These are phyloP conservation scores for Pythium plurisporium DNA, from an alignment of 352 stramenopile genomes.

Conservation along the genomic window DNA sequence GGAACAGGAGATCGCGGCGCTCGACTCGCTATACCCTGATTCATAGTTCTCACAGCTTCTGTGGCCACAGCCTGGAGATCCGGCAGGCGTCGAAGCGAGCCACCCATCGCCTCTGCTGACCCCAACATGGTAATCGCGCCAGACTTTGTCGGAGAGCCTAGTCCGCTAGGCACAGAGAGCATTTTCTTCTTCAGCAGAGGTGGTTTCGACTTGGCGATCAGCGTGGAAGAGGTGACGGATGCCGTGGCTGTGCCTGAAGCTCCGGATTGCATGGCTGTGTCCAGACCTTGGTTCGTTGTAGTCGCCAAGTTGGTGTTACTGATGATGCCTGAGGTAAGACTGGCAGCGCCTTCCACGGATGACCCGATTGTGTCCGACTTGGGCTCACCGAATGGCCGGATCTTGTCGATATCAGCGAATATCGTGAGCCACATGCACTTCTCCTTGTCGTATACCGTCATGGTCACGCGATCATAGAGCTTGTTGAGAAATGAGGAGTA, in stretches of 20 bases:
- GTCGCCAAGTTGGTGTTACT: no score
- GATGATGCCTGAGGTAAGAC: no score
- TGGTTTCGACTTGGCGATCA: slow-evolving; percentile 9
- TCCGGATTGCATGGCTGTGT: background rate
- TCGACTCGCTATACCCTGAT: slow-evolving; percentile 8
- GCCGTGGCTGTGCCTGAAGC: background rate
- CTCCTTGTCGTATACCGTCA: slow-evolving; percentile 65
- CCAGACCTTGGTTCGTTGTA: slow-evolving; percentile 17
- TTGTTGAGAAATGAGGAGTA: slow-evolving; percentile 72
- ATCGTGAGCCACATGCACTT: slow-evolving; percentile 63
- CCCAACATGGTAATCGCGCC: background rate
- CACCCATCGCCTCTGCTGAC: slow-evolving; percentile 9
- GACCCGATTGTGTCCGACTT: no score
- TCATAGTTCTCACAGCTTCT: background rate
- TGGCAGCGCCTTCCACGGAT: no score
- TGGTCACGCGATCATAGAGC: slow-evolving; percentile 73
- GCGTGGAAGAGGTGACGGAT: background rate
- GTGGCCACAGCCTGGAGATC: slow-evolving; percentile 10
- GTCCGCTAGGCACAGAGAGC: slow-evolving; percentile 19
- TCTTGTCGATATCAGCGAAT: slow-evolving; percentile 67
- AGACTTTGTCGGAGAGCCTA: slow-evolving; percentile 23
- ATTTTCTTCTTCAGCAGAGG: slow-evolving; percentile 28
- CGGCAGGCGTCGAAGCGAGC: slow-evolving; percentile 20
- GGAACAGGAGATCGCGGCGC: background rate
- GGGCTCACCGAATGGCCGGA: slow-evolving; percentile 58